A percentile compares a stretch with the other conserved stretches of the same genome.
Conservation (phyloP, 2,329 filamentous ascomycete species). For the Apiospora saccharicola region DNA sequence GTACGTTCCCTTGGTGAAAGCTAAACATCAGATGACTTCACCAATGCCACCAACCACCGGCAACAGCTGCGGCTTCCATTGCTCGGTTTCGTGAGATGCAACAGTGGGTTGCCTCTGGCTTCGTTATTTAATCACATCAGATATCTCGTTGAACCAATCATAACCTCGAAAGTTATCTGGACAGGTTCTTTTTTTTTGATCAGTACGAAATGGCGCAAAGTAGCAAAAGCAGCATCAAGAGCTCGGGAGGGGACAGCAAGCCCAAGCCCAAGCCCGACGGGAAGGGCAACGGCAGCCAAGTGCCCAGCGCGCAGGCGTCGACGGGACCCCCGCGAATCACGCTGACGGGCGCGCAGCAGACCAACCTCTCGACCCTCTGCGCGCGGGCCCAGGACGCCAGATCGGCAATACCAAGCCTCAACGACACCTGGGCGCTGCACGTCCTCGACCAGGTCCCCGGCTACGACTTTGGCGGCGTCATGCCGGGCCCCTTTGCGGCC, state of each 20-base stretch:
- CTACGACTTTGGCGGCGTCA: slow-evolving; percentile 18
- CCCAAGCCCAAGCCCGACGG: background rate
- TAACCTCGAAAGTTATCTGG: too few relatives aligned
- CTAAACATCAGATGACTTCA: slow-evolving; percentile 1
- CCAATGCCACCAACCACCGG: background rate
- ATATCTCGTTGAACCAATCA: too few relatives aligned
- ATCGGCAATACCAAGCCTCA: slow-evolving; percentile 1
- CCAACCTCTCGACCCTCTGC: slow-evolving; percentile 22
- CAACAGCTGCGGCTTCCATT: background rate
- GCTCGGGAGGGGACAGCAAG: background rate
- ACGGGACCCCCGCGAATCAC: background rate
- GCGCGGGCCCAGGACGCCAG: slow-evolving; percentile 21
- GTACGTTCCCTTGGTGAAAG: background rate
- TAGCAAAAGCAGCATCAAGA: background rate
- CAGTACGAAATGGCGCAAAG: background rate
- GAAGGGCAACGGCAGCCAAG: background rate
- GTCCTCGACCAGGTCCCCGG: slow-evolving; percentile 8
- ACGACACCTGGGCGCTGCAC: slow-evolving; percentile 10
- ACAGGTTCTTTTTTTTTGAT: too few relatives aligned
- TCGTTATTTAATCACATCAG: too few relatives aligned
- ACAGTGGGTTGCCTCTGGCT: too few relatives aligned
- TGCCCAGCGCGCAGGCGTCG: background rate
- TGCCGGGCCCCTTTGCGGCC: background rate
- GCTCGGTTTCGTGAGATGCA: background rate
- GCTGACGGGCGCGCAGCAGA: slow-evolving; percentile 10